Evolutionary conservation across 192 early-diverging fungal species (phyloP).

Genomic region (Anaeromyces robustus): DNA sequence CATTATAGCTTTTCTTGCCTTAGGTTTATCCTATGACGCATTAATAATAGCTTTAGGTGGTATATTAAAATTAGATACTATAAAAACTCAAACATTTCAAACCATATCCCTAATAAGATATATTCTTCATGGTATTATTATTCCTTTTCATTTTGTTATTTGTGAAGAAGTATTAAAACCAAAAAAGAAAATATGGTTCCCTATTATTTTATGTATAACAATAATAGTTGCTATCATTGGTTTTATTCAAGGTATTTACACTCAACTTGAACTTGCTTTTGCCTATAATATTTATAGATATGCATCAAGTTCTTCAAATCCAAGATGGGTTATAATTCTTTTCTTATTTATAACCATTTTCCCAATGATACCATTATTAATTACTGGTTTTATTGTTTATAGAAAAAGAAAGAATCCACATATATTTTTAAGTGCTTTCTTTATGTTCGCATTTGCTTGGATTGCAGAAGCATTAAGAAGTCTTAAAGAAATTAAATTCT

Average conservation of each 20-base stretch:
- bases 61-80: neutral
- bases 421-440: neutral
- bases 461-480: neutral
- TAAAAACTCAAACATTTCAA: neutral
- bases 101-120: neutral
- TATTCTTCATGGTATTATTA: neutral
- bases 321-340: neutral
- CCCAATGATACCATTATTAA: neutral
- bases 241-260: neutral
- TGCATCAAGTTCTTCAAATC: neutral
- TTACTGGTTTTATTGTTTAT: neutral
- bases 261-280: neutral
- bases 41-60: neutral
- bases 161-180: too few species aligned
- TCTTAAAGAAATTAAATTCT: neutral
- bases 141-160: neutral
- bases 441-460: neutral
- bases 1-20: too few species aligned
- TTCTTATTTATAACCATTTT: neutral
- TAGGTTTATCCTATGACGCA: neutral
- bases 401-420: neutral
- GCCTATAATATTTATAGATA: neutral
- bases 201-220: neutral
- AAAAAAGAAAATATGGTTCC: too few species aligned
- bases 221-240: neutral